Evolutionary conservation across 208 protist genomes (phyloP).

Genomic region (Crithidia sp.): DNA sequence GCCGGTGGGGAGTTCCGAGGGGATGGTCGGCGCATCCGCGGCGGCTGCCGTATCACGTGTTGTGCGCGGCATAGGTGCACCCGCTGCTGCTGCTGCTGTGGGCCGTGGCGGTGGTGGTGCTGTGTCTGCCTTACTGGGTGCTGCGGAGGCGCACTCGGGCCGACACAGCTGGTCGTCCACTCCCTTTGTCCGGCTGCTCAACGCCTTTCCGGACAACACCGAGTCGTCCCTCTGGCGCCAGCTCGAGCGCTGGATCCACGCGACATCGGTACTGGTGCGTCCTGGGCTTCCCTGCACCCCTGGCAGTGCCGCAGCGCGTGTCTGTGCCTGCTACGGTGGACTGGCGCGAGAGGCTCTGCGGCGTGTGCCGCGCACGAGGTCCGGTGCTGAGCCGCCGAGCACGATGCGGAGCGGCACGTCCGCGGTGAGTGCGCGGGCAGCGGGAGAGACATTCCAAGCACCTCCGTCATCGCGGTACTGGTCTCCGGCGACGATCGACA

Average conservation of each 20-base stretch:
- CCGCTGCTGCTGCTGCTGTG: neutral
- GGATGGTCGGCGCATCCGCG: slow-evolving; percentile 13
- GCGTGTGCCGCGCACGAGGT: slow-evolving; percentile 13
- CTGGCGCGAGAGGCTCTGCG: slow-evolving; percentile 36
- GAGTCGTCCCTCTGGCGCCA: slow-evolving; percentile 80
- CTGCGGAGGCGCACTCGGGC: neutral
- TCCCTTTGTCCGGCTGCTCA: slow-evolving; percentile 26
- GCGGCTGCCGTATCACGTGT: slow-evolving; percentile 23
- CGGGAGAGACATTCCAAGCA: neutral
- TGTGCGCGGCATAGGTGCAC: neutral
- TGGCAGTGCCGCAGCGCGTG: slow-evolving; percentile 18
- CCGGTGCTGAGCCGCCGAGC: no score
- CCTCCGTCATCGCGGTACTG: slow-evolving; percentile 31
- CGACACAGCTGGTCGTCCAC: neutral
- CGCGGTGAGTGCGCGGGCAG: neutral
- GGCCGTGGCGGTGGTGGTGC: neutral
- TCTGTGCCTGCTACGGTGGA: slow-evolving; percentile 48
- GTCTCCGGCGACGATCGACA: slow-evolving; percentile 42
- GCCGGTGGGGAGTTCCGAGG: slow-evolving; percentile 33
- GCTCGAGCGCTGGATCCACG: slow-evolving; percentile 74
- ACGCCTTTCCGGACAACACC: slow-evolving; percentile 28
- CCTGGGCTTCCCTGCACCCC: slow-evolving; percentile 40
- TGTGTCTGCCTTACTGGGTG: neutral
- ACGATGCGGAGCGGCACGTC: no score
- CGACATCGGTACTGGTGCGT: slow-evolving; percentile 71